These are phyloP conservation scores for Rubus idaeus DNA, from an alignment of 306 rosid genomes.

Conservation along the genomic window DNA sequence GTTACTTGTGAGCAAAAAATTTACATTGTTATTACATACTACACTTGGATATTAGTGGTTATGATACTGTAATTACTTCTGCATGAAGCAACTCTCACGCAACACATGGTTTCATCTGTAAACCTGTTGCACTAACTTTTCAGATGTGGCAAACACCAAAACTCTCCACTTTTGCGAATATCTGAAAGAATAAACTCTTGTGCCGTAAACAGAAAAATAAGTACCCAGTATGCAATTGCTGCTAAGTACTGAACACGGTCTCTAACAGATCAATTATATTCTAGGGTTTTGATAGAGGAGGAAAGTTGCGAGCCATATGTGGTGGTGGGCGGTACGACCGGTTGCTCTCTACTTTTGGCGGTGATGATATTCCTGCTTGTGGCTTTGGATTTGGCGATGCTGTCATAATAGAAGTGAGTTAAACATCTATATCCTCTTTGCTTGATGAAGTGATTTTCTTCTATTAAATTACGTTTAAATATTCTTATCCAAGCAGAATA, in stretches of 20 bases:
- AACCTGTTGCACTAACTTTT: neutral
- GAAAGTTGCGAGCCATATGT: constrained; percentile 97
- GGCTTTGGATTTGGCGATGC: constrained; percentile 99
- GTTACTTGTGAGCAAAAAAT: neutral
- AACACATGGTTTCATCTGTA: neutral
- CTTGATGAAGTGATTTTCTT: neutral
- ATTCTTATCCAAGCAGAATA: neutral
- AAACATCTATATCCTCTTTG: neutral
- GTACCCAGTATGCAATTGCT: neutral
- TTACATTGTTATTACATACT: neutral
- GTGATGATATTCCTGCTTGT: constrained; percentile 88
- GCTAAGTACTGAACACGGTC: neutral
- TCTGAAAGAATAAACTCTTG: neutral
- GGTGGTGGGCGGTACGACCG: constrained; percentile 95
- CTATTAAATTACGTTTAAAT: neutral
- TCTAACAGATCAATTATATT: constrained; percentile 11
- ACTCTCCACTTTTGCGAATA: neutral
- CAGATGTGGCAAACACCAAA: neutral
- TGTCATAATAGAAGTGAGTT: constrained; percentile 88
- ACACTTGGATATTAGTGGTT: neutral
- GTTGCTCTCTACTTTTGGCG: constrained; percentile 91
- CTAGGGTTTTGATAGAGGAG: constrained; percentile 88
- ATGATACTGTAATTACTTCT: neutral
- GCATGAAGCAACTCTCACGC: neutral
- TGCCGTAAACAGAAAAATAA: neutral